Base-by-base conservation (phyloP, 139 green algal genomes). In the Eudorina sp. region DNA sequence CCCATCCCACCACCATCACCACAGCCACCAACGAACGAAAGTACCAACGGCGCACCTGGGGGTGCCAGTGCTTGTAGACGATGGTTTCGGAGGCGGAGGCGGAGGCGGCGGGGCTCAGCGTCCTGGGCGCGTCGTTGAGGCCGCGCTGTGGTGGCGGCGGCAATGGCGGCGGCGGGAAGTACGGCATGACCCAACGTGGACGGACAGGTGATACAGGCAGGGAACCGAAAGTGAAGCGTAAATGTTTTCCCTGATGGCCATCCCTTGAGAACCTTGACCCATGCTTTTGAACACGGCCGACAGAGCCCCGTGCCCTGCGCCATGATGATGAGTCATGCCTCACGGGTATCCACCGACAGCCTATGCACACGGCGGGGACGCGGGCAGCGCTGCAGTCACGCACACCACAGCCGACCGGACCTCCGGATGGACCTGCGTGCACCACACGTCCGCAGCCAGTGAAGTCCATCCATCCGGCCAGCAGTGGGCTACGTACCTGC, bases 31-130 rank as follows among this genome's bases (percentile, higher is more conserved):
- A 27, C 9, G n/a, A n/a, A n/a, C n/a, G n/a, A n/a, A n/a, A n/a
- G n/a, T n/a, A n/a, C n/a, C n/a, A n/a, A 23, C 5, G 55, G 4
- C 36, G 36, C 83, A 88, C 83, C 27, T 60, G 60, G 4, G 46
- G n/a, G 55, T 92, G 89, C 89, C 89, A 92, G 73, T 92, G 89
- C 89, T 79, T 79, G 70, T 79, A 79, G 3, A 79, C 70, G 41
- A 79, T 73, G 34, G 64, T 40, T 38, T 40, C 64, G 64, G 64
- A 73, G n/a, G 64, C 29, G 34, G 29, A 23, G 34, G 64, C 64
- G n/a, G 64, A 73, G 13, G 13, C 13, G 51, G 51, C 13, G 13
- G 51, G 16, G n/a, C n/a, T n/a, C 64, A 73, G 9, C 25, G 64
- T 40, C 64, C 18, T 13, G 4, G 18, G 25, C 4, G 64, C 5